A percentile compares a stretch with the other conserved stretches of the same genome.
phyloP scores from a whole-genome alignment of 2,329 filamentous ascomycete genomes.

The Ceratocystis papillata region DNA sequence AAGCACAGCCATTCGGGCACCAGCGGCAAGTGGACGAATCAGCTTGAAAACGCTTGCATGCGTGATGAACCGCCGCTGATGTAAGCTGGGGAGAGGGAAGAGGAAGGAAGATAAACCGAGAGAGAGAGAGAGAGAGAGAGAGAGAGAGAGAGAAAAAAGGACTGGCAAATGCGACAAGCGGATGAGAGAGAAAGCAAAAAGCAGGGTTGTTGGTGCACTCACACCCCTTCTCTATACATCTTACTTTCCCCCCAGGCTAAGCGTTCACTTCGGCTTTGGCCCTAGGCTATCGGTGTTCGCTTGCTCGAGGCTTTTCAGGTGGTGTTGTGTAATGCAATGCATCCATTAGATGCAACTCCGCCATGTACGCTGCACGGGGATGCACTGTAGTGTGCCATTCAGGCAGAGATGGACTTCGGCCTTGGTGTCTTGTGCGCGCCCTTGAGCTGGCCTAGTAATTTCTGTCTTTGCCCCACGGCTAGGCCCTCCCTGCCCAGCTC shows the following conservation, averaged over 20 bases:
- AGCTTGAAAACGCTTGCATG: constrained; percentile 95
- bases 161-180: neutral
- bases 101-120: neutral
- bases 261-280: neutral
- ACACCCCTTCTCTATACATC: neutral
- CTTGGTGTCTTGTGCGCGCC: no score
- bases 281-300: neutral
- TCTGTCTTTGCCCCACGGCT: neutral
- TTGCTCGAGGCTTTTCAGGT: neutral
- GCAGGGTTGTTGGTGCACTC: neutral
- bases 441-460: no score
- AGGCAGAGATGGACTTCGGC: neutral
- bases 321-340: constrained; percentile 6
- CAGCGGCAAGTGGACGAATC: constrained; percentile 98
- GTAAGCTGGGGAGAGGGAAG: constrained; percentile 22
- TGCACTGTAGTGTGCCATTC: neutral
- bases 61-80: constrained; percentile 56
- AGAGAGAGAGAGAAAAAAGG: neutral
- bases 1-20: constrained; percentile 96
- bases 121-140: neutral
- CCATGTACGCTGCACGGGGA: neutral
- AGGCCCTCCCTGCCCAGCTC: neutral
- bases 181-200: neutral
- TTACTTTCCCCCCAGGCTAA: neutral
- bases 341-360: neutral